These are phyloP conservation scores for Dactylella cylindrospora DNA, from an alignment of 2,329 filamentous ascomycete species.

Conservation along the genomic window DNA sequence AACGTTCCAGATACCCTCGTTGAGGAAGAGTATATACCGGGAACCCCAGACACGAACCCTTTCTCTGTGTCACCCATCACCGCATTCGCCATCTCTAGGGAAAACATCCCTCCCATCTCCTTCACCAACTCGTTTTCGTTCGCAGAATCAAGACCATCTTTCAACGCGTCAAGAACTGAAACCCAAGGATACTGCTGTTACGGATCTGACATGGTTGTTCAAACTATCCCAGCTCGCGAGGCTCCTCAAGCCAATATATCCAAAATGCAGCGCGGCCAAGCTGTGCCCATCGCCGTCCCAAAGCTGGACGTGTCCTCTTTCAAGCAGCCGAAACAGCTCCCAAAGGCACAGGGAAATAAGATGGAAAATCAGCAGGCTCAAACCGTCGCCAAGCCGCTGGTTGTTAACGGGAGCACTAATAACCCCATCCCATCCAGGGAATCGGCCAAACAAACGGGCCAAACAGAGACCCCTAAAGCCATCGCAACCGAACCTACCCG, in stretches of 20 bases:
- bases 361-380: neutral
- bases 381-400: neutral
- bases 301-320: too few relatives aligned
- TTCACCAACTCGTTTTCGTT: constrained; percentile 13
- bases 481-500: neutral
- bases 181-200: constrained; percentile 4
- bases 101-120: constrained; percentile 16
- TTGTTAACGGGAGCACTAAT: constrained; percentile 39
- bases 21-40: constrained; percentile 9
- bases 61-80: neutral
- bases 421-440: constrained; percentile 3
- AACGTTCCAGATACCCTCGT: constrained; percentile 23
- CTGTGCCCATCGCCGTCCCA: too few relatives aligned
- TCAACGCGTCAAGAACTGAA: constrained; percentile 20
- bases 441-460: neutral
- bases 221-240: constrained; percentile 19
- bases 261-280: too few relatives aligned
- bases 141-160: constrained; percentile 5
- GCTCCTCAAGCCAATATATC: too few relatives aligned
- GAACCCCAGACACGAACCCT: constrained; percentile 3
- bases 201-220: constrained; percentile 19
- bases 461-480: neutral
- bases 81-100: constrained; percentile 20
- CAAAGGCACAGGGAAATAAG: neutral
- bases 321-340: too few relatives aligned